Evolutionary conservation across 73 alveolate species (phyloP).

Genomic region (Breviolum minutum): DNA sequence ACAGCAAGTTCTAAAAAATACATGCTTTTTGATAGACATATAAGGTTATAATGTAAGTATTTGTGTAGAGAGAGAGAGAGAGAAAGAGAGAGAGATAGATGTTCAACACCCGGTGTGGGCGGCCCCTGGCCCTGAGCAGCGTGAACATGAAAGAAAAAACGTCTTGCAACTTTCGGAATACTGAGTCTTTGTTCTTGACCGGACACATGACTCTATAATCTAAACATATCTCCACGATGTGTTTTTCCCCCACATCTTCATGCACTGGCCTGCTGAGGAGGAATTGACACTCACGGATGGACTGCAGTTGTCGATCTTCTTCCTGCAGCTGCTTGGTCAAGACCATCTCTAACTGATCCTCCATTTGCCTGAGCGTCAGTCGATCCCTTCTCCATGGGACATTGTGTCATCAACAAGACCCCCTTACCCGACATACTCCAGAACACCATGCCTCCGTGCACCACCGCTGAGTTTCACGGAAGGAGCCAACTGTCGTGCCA

Average conservation of each 20-base stretch:
- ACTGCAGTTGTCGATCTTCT: conserved; percentile 41
- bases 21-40: too few species aligned
- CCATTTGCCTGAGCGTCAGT: not conserved
- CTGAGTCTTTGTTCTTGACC: not conserved
- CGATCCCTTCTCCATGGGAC: not conserved
- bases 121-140: too few species aligned
- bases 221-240: not conserved
- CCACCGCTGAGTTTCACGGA: conserved; percentile 10
- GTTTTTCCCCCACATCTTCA: not conserved
- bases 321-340: conserved; percentile 40
- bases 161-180: too few species aligned
- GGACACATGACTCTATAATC: not conserved
- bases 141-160: too few species aligned
- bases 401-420: not conserved
- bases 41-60: too few species aligned
- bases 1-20: too few species aligned
- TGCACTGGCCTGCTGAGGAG: conserved; percentile 79
- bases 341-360: conserved; percentile 10
- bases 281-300: conserved; percentile 67
- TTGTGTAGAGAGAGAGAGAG: too few species aligned
- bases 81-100: too few species aligned
- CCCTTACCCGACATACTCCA: not conserved
- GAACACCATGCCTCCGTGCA: not conserved
- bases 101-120: too few species aligned
- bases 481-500: conserved; percentile 81